phyloP scores from a whole-genome alignment of 768 basidiomycete species.

The Russula brevipes region DNA sequence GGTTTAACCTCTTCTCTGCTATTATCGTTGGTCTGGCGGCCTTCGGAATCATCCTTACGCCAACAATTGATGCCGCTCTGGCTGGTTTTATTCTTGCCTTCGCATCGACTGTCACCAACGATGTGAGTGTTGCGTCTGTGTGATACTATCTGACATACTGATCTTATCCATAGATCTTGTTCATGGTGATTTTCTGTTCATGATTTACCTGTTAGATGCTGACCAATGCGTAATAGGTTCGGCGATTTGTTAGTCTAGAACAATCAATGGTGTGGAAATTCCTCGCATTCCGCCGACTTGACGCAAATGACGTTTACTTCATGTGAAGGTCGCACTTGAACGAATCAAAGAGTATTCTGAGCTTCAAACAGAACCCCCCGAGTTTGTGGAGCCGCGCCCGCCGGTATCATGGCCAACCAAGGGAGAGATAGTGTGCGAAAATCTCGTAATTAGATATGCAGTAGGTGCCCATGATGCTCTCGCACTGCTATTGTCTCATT shows the following conservation, averaged over 20 bases:
- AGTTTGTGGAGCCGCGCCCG: conserved; percentile 85
- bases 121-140: conserved; percentile 39
- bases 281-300: neutral
- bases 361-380: conserved; percentile 67
- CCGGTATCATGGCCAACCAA: conserved; percentile 69
- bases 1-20: conserved; percentile 78
- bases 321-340: conserved; percentile 67
- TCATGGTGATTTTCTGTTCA: neutral
- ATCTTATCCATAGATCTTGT: conserved; percentile 37
- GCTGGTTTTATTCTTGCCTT: conserved; percentile 88
- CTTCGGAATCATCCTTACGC: conserved; percentile 58
- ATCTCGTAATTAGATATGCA: conserved; percentile 73
- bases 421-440: conserved; percentile 65
- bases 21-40: conserved; percentile 70
- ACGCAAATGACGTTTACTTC: neutral
- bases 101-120: conserved; percentile 66
- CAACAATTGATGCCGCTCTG: conserved; percentile 69
- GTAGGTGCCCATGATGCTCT: conserved; percentile 39
- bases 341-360: conserved; percentile 91
- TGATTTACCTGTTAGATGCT: conserved; percentile 3
- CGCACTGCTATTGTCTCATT: conserved; percentile 15
- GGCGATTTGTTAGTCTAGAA: conserved; percentile 81
- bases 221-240: conserved; percentile 39
- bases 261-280: conserved; percentile 72
- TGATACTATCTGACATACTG: conserved; percentile 15